Conservation (phyloP, 805 yeast genomes). For the Saccharomycopsis vini region DNA sequence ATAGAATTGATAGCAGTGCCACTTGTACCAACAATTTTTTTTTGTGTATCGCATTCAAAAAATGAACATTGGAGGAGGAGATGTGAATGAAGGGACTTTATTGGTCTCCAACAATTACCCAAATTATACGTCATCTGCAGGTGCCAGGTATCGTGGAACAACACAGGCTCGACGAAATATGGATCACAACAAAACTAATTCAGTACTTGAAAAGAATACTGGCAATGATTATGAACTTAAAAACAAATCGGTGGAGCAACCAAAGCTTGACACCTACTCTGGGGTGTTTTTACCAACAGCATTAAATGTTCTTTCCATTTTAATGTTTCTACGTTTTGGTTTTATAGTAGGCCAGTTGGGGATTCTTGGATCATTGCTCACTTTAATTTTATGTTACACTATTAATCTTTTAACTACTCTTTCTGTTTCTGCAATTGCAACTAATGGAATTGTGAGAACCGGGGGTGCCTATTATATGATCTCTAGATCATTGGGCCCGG, state of each 20-base stretch:
- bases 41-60: too few relatives aligned
- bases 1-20: too few relatives aligned
- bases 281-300: slow-evolving; percentile 95
- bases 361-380: slow-evolving; percentile 59
- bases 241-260: too few relatives aligned
- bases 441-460: slow-evolving; percentile 94
- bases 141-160: too few relatives aligned
- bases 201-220: neutral
- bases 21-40: too few relatives aligned
- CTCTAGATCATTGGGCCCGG: slow-evolving; percentile 90
- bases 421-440: slow-evolving; percentile 90
- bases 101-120: too few relatives aligned
- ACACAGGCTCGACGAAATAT: neutral
- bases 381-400: slow-evolving; percentile 63
- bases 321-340: slow-evolving; percentile 93
- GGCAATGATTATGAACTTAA: neutral
- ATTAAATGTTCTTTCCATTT: slow-evolving; percentile 81
- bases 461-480: slow-evolving; percentile 99
- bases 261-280: slow-evolving; percentile 68
- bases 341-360: slow-evolving; percentile 95
- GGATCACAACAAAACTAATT: neutral
- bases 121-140: too few relatives aligned
- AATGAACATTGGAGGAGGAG: too few relatives aligned
- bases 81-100: too few relatives aligned
- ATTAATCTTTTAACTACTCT: slow-evolving; percentile 81